A percentile compares a stretch with the other conserved stretches of the same genome.
phyloP scores from a whole-genome alignment of 495 filamentous ascomycete species.

The Pseudomonodictys pantanalensis region DNA sequence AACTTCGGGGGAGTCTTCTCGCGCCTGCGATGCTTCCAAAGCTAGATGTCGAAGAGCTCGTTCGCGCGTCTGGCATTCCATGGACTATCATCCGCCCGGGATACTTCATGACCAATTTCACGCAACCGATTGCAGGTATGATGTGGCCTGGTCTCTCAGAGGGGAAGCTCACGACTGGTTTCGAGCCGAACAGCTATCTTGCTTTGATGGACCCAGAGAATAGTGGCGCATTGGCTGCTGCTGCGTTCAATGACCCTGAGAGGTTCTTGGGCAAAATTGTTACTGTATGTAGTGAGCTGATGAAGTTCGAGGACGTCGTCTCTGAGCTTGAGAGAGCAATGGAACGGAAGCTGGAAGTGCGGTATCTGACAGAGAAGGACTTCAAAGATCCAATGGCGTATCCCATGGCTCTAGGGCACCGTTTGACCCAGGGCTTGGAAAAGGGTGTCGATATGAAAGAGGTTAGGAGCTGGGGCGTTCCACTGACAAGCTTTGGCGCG shows the following conservation, averaged over 20 bases:
- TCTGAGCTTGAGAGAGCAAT: slow-evolving; percentile 36
- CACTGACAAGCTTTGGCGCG: slow-evolving; percentile 5
- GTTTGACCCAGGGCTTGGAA: slow-evolving; percentile 37
- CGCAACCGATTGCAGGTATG: slow-evolving; percentile 36
- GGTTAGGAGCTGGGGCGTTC: slow-evolving; percentile 20
- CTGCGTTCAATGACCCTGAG: slow-evolving; percentile 44
- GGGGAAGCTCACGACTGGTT: slow-evolving; percentile 41
- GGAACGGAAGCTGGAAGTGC: slow-evolving; percentile 39
- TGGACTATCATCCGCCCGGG: slow-evolving; percentile 49
- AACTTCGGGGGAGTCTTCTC: slow-evolving; percentile 29
- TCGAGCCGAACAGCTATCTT: slow-evolving; percentile 37
- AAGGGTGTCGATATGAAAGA: slow-evolving; percentile 42
- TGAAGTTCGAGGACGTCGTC: slow-evolving; percentile 39
- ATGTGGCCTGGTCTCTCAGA: slow-evolving; percentile 44
- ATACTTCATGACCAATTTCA: slow-evolving; percentile 53
- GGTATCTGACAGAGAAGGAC: slow-evolving; percentile 45
- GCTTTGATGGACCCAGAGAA: slow-evolving; percentile 49
- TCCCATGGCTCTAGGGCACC: slow-evolving; percentile 38
- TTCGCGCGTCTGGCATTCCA: slow-evolving; percentile 19
- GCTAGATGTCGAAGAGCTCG: slow-evolving; percentile 38
- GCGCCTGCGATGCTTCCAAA: slow-evolving; percentile 41
- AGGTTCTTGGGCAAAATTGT: slow-evolving; percentile 44
- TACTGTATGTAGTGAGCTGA: slow-evolving; percentile 43
- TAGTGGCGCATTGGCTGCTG: slow-evolving; percentile 48
- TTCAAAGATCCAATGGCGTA: slow-evolving; percentile 33